phyloP scores from a whole-genome alignment of 2,329 filamentous ascomycete genomes.

The Calonectria pteridis region DNA sequence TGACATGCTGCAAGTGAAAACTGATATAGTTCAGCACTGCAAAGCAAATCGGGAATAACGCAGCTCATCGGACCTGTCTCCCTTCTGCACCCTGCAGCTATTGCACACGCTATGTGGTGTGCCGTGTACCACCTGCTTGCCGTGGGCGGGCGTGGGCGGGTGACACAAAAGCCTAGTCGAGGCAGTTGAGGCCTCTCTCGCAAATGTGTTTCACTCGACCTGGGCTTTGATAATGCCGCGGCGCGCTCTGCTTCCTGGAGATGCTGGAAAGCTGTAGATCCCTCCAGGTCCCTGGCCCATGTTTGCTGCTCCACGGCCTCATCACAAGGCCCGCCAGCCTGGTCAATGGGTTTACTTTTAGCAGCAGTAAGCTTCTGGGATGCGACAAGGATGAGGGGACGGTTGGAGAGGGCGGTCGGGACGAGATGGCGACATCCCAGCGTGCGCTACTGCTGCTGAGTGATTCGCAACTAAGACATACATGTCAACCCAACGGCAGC shows the following conservation, averaged over 20 bases:
- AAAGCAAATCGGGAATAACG: conserved; percentile 7
- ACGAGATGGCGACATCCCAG: conserved; percentile 8
- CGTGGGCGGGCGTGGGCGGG: background rate
- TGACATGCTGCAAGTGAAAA: conserved; percentile 1
- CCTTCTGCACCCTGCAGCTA: background rate
- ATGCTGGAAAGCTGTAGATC: too few species aligned
- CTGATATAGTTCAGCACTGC: background rate
- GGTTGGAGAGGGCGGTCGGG: background rate
- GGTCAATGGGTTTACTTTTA: background rate
- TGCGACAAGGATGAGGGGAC: background rate
- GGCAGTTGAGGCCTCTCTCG: conserved; percentile 1
- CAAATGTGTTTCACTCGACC: conserved; percentile 4
- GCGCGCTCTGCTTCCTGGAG: background rate
- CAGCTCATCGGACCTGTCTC: background rate
- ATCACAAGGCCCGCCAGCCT: background rate
- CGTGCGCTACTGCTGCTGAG: background rate
- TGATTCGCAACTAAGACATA: background rate
- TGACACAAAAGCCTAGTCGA: background rate
- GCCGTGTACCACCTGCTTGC: background rate
- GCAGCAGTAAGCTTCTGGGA: background rate
- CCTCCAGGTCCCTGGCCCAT: background rate
- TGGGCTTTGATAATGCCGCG: background rate
- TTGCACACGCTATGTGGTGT: background rate
- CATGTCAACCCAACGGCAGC: background rate
- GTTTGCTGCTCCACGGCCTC: background rate